Evolutionary conservation across 345 rosid genomes (phyloP), one percentile per base, ranked within the genome.

Genomic region (Citrus maxima): DNA sequence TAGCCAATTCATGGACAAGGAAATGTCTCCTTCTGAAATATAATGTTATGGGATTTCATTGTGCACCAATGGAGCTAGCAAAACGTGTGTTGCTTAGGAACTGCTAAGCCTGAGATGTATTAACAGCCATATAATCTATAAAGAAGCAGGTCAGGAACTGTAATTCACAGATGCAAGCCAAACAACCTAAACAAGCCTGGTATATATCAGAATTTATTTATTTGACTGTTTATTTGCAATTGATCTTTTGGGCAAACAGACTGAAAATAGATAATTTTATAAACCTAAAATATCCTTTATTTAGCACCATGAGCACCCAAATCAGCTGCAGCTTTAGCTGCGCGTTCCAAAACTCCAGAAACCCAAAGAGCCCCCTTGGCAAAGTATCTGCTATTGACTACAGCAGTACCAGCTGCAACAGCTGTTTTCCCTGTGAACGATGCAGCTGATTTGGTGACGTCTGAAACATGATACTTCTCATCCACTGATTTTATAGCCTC

Each of bases 331-430:
- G 90, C 90, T 85, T 90, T 81, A 12, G 95, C 94, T 12, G 93
- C 97, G 3, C 82, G 90, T 34, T 78, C 82, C 86, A 93, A 84
- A 51, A 78, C 87, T 76, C 81, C 91, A 0, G 98, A 93, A 82
- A 92, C 88, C 98, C 94, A 93, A 10, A 91, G 89, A 73, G 94
- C 93, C 74, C 98, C 98, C 82, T 84, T 90, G 58, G 97, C 95
- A 70, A 93, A 92, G 85, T 90, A 91, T 70, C 77, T 83, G 91
- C 96, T 95, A 76, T 89, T 92, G 51, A 85, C 91, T 16, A 89
- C 88, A 42, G 93, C 90, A 76, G 77, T 84, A 1, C 90, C 89
- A 5, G 98, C 94, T 58, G 97, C 89, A 22, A 77, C 87, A 7
- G 94, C 95, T 16, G 87, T 85, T 85, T 80, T 89, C 27, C 94